Evolutionary conservation across 148 eudicot species (phyloP).

Genomic region (Camellia granthamiana): DNA sequence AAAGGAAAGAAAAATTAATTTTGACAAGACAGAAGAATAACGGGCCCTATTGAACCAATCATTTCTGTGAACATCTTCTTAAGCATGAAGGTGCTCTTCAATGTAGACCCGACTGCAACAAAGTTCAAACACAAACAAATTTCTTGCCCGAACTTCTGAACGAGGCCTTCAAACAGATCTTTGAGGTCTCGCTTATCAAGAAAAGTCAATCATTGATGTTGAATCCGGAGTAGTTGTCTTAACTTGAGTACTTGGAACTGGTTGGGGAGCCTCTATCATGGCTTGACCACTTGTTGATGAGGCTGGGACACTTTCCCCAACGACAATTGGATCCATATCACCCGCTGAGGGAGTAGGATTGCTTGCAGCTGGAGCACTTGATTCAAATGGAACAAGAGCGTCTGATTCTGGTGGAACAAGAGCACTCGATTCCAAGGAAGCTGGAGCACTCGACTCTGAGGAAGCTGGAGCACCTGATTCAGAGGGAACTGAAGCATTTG

Average conservation of each 20-base stretch:
- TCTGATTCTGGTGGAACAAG: slow-evolving; percentile 10
- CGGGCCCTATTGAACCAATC: no score
- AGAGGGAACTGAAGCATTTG: slow-evolving; percentile 25
- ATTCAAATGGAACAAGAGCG: slow-evolving; percentile 15
- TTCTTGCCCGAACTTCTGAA: no score
- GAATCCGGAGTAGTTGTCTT: slow-evolving; percentile 21
- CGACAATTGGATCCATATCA: slow-evolving; percentile 16
- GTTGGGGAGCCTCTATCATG: slow-evolving; percentile 24
- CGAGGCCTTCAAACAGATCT: neutral
- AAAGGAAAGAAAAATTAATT: no score
- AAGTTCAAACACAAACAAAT: neutral
- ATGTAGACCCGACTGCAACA: neutral
- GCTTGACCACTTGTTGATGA: slow-evolving; percentile 15
- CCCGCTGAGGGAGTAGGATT: slow-evolving; percentile 23
- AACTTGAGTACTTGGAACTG: slow-evolving; percentile 14
- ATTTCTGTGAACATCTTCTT: no score
- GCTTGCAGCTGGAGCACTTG: slow-evolving; percentile 26
- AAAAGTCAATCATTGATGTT: slow-evolving; percentile 25
- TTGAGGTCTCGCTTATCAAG: neutral
- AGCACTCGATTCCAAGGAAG: slow-evolving; percentile 10
- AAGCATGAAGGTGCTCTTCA: no score
- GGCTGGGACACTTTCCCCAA: slow-evolving; percentile 15
- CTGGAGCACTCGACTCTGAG: slow-evolving; percentile 22
- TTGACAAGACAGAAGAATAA: no score
- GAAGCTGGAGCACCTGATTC: slow-evolving; percentile 29